Conservation (phyloP, 176 grass and related monocot species). For the Oryza coarctata region DNA sequence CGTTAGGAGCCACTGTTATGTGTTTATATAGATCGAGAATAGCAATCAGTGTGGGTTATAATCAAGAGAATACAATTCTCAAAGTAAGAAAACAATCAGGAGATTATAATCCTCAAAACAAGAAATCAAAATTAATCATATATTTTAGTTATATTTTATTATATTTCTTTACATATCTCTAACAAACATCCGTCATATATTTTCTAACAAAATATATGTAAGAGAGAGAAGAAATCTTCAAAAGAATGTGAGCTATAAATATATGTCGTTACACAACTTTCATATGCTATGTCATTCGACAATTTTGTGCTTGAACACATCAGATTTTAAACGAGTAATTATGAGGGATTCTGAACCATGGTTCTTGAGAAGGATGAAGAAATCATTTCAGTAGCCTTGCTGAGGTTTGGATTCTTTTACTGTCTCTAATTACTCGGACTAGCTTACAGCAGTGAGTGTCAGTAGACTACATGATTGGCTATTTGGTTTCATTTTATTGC, state of each 20-base stretch:
- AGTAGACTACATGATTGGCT: not conserved
- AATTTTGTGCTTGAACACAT: constrained; percentile 23
- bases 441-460: not conserved
- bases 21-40: no score
- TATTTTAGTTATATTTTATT: no score
- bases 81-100: no score
- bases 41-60: no score
- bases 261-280: not conserved
- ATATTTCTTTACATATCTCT: no score
- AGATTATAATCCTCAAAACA: no score
- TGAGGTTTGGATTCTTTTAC: constrained; percentile 42
- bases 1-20: no score
- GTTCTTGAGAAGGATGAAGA: constrained; percentile 71
- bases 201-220: not conserved
- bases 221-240: not conserved
- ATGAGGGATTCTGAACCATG: constrained; percentile 69
- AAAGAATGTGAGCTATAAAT: not conserved
- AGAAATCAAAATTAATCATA: no score
- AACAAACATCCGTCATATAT: not conserved
- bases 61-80: no score
- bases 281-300: no score
- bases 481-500: not conserved
- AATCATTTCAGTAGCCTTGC: constrained; percentile 57
- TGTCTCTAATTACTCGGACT: not conserved
- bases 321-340: constrained; percentile 68